Conservation (phyloP, 495 filamentous ascomycete species). For the Penicillium nucicola region DNA sequence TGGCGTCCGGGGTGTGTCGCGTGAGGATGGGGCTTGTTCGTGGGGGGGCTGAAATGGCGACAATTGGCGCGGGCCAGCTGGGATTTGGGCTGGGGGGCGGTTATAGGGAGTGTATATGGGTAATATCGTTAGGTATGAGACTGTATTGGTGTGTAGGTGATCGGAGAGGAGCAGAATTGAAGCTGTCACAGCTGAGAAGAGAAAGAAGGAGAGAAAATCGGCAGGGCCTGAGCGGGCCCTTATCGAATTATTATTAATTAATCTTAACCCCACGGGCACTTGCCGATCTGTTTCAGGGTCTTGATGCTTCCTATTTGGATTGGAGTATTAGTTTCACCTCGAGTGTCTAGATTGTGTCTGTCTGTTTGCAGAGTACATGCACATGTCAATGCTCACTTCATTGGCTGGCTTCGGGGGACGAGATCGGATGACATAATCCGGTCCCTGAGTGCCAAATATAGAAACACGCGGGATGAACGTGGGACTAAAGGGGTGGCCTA, state of each 20-base stretch:
- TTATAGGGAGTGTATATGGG: too few relatives aligned
- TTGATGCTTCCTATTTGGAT: background rate
- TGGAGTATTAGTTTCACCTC: background rate
- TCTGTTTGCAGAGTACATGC: conserved; percentile 2
- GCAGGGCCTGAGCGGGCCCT: conserved; percentile 21
- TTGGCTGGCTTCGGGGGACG: too few relatives aligned
- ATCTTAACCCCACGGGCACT: background rate
- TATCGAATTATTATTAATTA: conserved; percentile 8
- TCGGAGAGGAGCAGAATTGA: background rate
- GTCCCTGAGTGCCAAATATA: conserved; percentile 1
- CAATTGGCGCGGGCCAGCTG: background rate
- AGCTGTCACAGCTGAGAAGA: background rate
- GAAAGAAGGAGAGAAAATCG: conserved; percentile 15
- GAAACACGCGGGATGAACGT: conserved; percentile 3
- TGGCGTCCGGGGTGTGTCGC: background rate
- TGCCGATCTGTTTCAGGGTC: conserved; percentile 9
- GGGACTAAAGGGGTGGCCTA: background rate
- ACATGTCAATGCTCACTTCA: background rate
- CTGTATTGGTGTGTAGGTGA: too few relatives aligned
- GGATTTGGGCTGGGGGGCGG: background rate
- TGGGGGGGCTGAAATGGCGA: background rate
- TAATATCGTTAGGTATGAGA: too few relatives aligned
- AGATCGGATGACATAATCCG: conserved; percentile 1
- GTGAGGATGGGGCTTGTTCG: background rate
- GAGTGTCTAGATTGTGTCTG: too few relatives aligned